Conservation (phyloP, 2,329 filamentous ascomycete species). For the Alternaria burnsii region DNA sequence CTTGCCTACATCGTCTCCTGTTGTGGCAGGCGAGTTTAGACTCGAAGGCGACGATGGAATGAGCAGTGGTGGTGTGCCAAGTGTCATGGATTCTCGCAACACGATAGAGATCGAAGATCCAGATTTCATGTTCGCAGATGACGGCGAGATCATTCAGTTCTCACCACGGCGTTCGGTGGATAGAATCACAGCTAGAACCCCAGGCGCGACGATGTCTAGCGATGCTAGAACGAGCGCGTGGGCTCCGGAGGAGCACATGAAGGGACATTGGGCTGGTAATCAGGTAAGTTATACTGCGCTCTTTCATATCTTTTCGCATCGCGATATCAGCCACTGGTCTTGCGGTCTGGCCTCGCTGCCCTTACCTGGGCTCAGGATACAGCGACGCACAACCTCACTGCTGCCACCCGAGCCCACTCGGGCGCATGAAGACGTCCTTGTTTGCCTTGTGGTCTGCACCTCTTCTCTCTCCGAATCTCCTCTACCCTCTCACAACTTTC, state of each 20-base stretch:
- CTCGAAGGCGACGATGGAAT: slow-evolving; percentile 54
- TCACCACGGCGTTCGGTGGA: slow-evolving; percentile 16
- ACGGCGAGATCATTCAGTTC: slow-evolving; percentile 66
- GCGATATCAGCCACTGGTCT: neutral
- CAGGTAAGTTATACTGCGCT: slow-evolving; percentile 47
- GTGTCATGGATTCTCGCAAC: slow-evolving; percentile 50
- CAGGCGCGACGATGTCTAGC: slow-evolving; percentile 27
- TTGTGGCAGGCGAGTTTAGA: slow-evolving; percentile 50
- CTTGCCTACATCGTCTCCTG: slow-evolving; percentile 60
- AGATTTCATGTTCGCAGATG: slow-evolving; percentile 68
- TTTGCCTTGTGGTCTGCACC: neutral
- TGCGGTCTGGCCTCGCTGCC: neutral
- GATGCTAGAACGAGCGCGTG: slow-evolving; percentile 51
- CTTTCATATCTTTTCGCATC: slow-evolving; percentile 14
- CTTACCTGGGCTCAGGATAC: slow-evolving; percentile 3
- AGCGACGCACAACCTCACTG: slow-evolving; percentile 12
- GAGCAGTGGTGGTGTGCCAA: slow-evolving; percentile 43
- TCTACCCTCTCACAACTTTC: neutral
- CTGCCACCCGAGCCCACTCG: neutral
- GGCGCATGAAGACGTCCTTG: neutral
- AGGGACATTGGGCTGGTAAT: slow-evolving; percentile 43
- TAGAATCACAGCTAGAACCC: slow-evolving; percentile 23
- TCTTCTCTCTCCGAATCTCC: neutral
- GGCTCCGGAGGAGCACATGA: slow-evolving; percentile 56
- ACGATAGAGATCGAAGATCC: slow-evolving; percentile 56